Evolutionary conservation across 106 monocot species (phyloP), one percentile per base, ranked within the genome.

Genomic region (Acanthochlamys bracteata): DNA sequence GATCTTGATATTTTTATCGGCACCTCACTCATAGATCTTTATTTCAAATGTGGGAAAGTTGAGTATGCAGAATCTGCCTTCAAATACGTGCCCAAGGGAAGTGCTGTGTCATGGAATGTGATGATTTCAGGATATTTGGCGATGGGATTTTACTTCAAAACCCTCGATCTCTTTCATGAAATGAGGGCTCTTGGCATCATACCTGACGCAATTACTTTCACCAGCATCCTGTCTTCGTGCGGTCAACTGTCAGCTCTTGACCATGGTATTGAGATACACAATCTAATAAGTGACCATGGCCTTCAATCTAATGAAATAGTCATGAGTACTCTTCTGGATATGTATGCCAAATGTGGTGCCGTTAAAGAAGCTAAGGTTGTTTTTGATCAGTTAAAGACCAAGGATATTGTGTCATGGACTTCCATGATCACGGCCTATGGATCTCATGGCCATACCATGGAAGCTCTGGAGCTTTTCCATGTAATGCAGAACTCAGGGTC

Each of bases 291-390:
- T 0, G 64, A 73, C 3, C 10, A 17, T 70, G 23, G 53, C 16
- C 22, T 90, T 20, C 80, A 76, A 43, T 74, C 75, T 24, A 76
- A 80, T 59, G 80, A 85, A 41, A 73, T 78, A 19, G 75, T 90
- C 53, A 78, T 86, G 90, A 71, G 83, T 49, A 80, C 86, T 20
- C 76, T 83, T 33, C 69, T 86, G 56, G 86, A 90, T 69, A 80
- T 86, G 83, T 83, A 91, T 66, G 90, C 90, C 8, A 91, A 91
- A 73, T 91, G 90, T 63, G 86, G 90, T 20, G 83, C 81, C 6
- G 62, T 91, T 25, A 19, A 60, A 17, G 83, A 86, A 54, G 90
- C 83, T 52, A 61, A 68, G 42, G 22, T n/a, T 7, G 74, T 86
- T 59, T 86, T 91, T 43, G 71, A 91, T 39, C 64, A 26, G 33